Conservation (phyloP, 495 filamentous ascomycete species). For the Amniculicola lignicola region DNA sequence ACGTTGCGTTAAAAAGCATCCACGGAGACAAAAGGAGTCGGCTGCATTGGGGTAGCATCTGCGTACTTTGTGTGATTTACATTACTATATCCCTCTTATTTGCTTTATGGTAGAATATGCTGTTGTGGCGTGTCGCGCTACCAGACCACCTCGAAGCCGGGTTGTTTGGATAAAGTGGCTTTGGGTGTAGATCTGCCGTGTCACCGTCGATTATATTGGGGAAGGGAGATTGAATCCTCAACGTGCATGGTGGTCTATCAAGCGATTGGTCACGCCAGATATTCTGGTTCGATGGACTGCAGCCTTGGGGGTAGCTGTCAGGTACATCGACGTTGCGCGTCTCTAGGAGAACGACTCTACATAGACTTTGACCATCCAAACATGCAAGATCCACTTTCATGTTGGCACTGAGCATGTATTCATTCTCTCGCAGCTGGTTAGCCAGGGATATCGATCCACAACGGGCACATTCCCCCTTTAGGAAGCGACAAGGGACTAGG, state of each 20-base stretch:
- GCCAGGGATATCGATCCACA: neutral
- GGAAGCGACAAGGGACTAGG: slow-evolving; percentile 1
- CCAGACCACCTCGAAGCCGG: neutral
- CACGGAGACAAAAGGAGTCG: neutral
- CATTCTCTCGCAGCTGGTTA: no score
- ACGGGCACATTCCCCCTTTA: slow-evolving; percentile 6
- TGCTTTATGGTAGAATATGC: slow-evolving; percentile 3
- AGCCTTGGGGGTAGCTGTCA: no score
- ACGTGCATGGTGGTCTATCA: no score
- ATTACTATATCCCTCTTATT: slow-evolving; percentile 11
- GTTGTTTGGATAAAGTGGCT: slow-evolving; percentile 8
- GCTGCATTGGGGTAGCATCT: neutral
- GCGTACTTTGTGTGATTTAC: neutral
- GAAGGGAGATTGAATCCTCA: neutral
- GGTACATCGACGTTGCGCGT: no score
- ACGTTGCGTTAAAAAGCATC: no score
- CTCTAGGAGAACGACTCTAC: no score
- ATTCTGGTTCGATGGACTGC: no score
- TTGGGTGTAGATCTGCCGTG: slow-evolving; percentile 8
- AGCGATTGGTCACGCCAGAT: no score
- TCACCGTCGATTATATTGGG: neutral
- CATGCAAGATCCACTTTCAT: no score
- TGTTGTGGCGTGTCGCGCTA: neutral
- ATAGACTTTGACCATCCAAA: no score
- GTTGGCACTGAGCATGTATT: no score